Evolutionary conservation across 441 rosid species (phyloP).

Genomic region (Viola pubescens): DNA sequence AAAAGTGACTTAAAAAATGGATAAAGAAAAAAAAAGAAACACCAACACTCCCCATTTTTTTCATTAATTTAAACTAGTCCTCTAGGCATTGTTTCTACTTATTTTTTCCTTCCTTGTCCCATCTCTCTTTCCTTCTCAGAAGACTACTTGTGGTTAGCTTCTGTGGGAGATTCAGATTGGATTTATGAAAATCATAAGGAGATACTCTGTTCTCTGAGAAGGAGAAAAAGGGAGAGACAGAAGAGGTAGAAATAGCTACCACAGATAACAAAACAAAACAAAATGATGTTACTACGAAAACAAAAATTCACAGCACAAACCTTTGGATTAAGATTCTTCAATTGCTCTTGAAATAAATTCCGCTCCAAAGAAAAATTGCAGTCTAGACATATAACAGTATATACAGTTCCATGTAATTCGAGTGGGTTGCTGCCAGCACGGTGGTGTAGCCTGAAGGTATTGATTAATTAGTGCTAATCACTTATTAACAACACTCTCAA

Average conservation of each 20-base stretch:
- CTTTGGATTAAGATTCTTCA: conserved; percentile 80
- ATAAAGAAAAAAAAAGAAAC: neutral
- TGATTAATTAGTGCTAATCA: conserved; percentile 11
- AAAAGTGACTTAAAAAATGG: neutral
- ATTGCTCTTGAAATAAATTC: conserved; percentile 58
- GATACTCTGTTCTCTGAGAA: too few relatives aligned
- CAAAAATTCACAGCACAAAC: conserved; percentile 26
- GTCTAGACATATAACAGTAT: conserved; percentile 62
- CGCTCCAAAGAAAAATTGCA: conserved; percentile 59
- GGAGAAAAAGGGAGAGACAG: neutral
- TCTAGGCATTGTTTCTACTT: too few relatives aligned
- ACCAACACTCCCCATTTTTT: too few relatives aligned
- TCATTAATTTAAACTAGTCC: too few relatives aligned
- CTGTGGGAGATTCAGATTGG: too few relatives aligned
- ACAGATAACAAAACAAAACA: neutral
- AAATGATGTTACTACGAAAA: neutral
- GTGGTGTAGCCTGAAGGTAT: conserved; percentile 60
- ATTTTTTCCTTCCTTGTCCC: too few relatives aligned
- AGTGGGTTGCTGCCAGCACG: conserved; percentile 85
- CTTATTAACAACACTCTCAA: conserved; percentile 1
- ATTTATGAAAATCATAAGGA: too few relatives aligned
- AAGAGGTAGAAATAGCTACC: neutral
- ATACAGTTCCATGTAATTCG: conserved; percentile 83
- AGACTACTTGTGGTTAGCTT: too few relatives aligned
- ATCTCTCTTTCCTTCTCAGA: too few relatives aligned